Percentiles rank a stretch among this genome's conserved stretches.
These are phyloP conservation scores for Saccharum spontaneum DNA, from an alignment of 176 grass and related monocot genomes.

Conservation along the genomic window DNA sequence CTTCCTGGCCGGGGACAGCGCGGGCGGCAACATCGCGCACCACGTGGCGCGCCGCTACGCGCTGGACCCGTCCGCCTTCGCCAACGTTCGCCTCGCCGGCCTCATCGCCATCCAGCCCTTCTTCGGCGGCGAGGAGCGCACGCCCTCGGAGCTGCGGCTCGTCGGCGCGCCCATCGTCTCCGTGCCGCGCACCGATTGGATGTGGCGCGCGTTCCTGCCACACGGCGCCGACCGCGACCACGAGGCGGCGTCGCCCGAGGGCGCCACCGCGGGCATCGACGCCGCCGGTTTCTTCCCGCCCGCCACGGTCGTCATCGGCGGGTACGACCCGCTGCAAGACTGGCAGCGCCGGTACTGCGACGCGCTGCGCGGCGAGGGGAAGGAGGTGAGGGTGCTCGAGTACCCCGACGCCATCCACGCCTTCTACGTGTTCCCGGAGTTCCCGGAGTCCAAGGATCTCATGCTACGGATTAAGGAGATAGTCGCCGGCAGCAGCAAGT, in stretches of 20 bases:
- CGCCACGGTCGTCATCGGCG: conserved; percentile 61
- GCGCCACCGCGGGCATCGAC: not conserved
- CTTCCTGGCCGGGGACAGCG: conserved; percentile 81
- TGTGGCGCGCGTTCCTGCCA: conserved; percentile 90
- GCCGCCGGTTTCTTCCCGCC: conserved; percentile 53
- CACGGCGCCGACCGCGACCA: conserved; percentile 55
- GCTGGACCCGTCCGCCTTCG: not conserved
- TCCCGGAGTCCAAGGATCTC: conserved; percentile 44
- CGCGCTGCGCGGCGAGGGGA: conserved; percentile 37
- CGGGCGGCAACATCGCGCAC: conserved; percentile 77
- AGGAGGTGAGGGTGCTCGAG: conserved; percentile 51
- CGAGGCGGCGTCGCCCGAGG: conserved; percentile 28
- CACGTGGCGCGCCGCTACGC: conserved; percentile 76
- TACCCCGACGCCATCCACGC: conserved; percentile 79
- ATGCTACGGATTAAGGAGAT: conserved; percentile 59
- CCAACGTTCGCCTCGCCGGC: conserved; percentile 33
- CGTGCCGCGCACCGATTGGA: conserved; percentile 60
- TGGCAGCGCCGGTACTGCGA: conserved; percentile 71
- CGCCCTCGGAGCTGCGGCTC: conserved; percentile 59
- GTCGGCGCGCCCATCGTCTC: conserved; percentile 58
- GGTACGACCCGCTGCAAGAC: conserved; percentile 78
- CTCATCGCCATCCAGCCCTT: conserved; percentile 78
- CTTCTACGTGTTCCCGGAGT: conserved; percentile 80
- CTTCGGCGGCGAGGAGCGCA: conserved; percentile 86
- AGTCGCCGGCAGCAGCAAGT: conserved; percentile 26